Evolutionary conservation across 2,329 filamentous ascomycete genomes (phyloP).

Genomic region (Bisporella sp.): DNA sequence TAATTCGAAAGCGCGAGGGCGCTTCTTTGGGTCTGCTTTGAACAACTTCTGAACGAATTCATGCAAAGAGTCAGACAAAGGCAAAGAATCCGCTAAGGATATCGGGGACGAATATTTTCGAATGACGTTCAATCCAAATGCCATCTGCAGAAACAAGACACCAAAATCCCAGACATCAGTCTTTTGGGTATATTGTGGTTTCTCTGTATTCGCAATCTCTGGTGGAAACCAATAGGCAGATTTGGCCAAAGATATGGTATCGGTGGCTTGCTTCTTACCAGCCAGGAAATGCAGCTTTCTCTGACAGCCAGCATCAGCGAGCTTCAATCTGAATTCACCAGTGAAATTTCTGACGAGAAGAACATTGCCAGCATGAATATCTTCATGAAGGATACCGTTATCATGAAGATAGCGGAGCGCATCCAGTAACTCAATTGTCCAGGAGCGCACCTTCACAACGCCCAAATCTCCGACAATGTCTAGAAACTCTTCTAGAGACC

Average conservation of each 20-base stretch:
- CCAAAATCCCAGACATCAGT: constrained; percentile 95
- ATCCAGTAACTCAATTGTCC: constrained; percentile 88
- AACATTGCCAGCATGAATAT: constrained; percentile 74
- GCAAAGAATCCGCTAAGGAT: constrained; percentile 62
- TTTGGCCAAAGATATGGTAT: constrained; percentile 53
- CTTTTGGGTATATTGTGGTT: constrained; percentile 62
- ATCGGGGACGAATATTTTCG: constrained; percentile 74
- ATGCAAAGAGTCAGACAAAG: constrained; percentile 66
- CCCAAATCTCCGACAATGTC: constrained; percentile 70
- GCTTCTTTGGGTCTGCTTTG: constrained; percentile 73
- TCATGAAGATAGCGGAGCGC: constrained; percentile 82
- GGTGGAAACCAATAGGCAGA: constrained; percentile 81
- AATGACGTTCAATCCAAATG: constrained; percentile 74
- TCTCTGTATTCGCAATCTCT: constrained; percentile 59
- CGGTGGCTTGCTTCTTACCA: constrained; percentile 43
- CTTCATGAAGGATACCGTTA: constrained; percentile 75
- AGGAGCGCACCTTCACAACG: constrained; percentile 71
- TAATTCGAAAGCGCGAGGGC: constrained; percentile 73
- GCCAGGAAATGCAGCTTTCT: constrained; percentile 57
- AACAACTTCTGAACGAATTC: constrained; percentile 83
- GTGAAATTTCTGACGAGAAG: constrained; percentile 64
- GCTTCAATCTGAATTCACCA: constrained; percentile 64
- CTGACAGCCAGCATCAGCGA: constrained; percentile 69
- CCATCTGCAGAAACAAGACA: constrained; percentile 86
- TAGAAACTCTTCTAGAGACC: constrained; percentile 74